Evolutionary conservation across 2,329 filamentous ascomycete species (phyloP).

Genomic region (Cytospora leucostoma): DNA sequence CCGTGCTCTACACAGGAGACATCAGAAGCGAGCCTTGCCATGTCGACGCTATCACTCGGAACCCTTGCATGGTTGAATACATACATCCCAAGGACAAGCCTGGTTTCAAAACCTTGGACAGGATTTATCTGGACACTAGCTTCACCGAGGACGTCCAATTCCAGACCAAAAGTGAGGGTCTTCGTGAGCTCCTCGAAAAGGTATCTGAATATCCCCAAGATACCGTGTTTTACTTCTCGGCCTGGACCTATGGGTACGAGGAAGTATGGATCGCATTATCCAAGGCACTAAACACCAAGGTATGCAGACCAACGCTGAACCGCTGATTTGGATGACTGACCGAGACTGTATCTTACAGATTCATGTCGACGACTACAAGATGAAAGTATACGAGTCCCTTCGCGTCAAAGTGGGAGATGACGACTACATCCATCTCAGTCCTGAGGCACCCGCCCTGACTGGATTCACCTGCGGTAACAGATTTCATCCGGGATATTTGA

Average conservation of each 20-base stretch:
- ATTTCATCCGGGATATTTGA: slow-evolving; percentile 70
- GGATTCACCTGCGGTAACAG: slow-evolving; percentile 77
- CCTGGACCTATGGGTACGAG: slow-evolving; percentile 86
- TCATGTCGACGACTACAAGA: slow-evolving; percentile 82
- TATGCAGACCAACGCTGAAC: slow-evolving; percentile 35
- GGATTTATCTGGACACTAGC: slow-evolving; percentile 87
- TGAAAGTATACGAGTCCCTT: slow-evolving; percentile 69
- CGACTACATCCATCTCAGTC: slow-evolving; percentile 47
- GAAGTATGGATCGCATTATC: slow-evolving; percentile 87
- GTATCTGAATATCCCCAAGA: slow-evolving; percentile 68
- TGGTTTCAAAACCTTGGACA: slow-evolving; percentile 69
- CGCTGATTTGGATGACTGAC: neutral
- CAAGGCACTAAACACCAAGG: slow-evolving; percentile 65
- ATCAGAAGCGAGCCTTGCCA: slow-evolving; percentile 86
- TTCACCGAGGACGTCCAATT: slow-evolving; percentile 56
- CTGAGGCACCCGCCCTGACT: slow-evolving; percentile 67
- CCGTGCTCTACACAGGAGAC: slow-evolving; percentile 86
- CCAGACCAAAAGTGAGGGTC: slow-evolving; percentile 70
- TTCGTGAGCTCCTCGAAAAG: slow-evolving; percentile 71
- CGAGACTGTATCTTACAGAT: slow-evolving; percentile 47
- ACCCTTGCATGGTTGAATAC: slow-evolving; percentile 76
- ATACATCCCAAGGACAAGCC: slow-evolving; percentile 40
- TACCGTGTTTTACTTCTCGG: slow-evolving; percentile 80
- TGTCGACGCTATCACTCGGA: slow-evolving; percentile 70
- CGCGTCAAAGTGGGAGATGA: slow-evolving; percentile 45